phyloP scores from a whole-genome alignment of 441 rosid species.

The Croton setiger region DNA sequence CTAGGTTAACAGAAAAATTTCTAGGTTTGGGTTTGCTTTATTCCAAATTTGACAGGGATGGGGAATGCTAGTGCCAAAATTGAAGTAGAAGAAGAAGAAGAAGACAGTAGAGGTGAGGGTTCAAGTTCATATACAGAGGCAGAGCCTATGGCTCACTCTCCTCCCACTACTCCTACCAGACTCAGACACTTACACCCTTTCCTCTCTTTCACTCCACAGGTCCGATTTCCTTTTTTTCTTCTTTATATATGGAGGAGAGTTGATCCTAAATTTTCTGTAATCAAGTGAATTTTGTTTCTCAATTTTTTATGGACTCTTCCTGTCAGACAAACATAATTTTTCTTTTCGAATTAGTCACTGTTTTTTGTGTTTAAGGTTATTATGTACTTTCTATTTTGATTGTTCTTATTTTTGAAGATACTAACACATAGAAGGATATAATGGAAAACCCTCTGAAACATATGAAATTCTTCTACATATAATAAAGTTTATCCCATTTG shows the following conservation, averaged over 20 bases:
- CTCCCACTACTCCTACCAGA: conserved; percentile 26
- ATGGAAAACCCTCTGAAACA: neutral
- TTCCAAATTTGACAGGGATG: conserved; percentile 37
- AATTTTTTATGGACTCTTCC: too few species aligned
- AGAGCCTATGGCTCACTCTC: conserved; percentile 33
- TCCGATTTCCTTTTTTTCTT: neutral
- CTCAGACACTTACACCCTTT: conserved; percentile 26
- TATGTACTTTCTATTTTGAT: neutral
- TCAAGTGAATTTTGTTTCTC: conserved; percentile 3
- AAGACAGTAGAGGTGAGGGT: conserved; percentile 36
- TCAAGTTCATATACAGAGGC: conserved; percentile 21
- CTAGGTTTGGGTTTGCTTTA: conserved; percentile 22
- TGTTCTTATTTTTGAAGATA: neutral
- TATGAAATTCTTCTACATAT: neutral
- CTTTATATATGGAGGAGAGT: neutral
- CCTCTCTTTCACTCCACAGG: conserved; percentile 35
- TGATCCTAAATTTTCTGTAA: neutral
- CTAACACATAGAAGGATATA: neutral
- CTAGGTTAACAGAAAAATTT: conserved; percentile 3
- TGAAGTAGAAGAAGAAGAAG: conserved; percentile 42
- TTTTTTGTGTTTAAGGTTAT: neutral
- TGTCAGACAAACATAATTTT: neutral
- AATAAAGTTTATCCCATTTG: neutral
- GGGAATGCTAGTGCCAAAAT: conserved; percentile 59
- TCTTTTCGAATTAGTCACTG: neutral